Percentiles rank a stretch among this genome's conserved stretches.
These are phyloP conservation scores for Podospora fimiseda DNA, from an alignment of 495 filamentous ascomycete genomes.

Conservation along the genomic window DNA sequence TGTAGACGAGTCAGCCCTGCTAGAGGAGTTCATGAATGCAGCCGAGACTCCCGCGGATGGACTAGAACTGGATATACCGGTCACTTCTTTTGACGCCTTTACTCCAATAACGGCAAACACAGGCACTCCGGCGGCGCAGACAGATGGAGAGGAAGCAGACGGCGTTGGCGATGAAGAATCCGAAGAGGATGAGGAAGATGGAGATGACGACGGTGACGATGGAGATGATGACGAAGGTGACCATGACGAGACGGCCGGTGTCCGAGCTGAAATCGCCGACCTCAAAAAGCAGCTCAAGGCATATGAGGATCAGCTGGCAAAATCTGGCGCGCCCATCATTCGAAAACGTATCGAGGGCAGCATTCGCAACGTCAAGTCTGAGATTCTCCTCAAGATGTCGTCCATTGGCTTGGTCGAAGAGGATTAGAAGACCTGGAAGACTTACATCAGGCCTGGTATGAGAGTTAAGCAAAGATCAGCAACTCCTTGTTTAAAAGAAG, in stretches of 20 bases:
- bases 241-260: conserved; percentile 40
- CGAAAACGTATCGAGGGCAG: conserved; percentile 47
- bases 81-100: conserved; percentile 27
- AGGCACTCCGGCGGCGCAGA: conserved; percentile 21
- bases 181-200: conserved; percentile 44
- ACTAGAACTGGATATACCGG: conserved; percentile 26
- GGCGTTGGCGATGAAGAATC: conserved; percentile 42
- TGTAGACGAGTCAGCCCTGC: conserved; percentile 34
- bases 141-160: conserved; percentile 33
- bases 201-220: conserved; percentile 40
- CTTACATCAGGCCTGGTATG: no score
- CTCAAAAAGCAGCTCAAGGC: conserved; percentile 41
- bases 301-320: conserved; percentile 31
- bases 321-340: conserved; percentile 41
- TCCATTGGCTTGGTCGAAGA: conserved; percentile 45
- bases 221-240: conserved; percentile 43
- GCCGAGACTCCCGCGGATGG: conserved; percentile 26
- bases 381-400: conserved; percentile 54
- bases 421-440: no score
- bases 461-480: no score
- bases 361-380: conserved; percentile 47
- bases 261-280: conserved; percentile 50
- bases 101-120: conserved; percentile 35
- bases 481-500: no score
- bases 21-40: conserved; percentile 28